A percentile compares a stretch with the other conserved stretches of the same genome.
These are phyloP conservation scores for Leccinum disarticulatum DNA, from an alignment of 768 basidiomycete genomes.

Conservation along the genomic window DNA sequence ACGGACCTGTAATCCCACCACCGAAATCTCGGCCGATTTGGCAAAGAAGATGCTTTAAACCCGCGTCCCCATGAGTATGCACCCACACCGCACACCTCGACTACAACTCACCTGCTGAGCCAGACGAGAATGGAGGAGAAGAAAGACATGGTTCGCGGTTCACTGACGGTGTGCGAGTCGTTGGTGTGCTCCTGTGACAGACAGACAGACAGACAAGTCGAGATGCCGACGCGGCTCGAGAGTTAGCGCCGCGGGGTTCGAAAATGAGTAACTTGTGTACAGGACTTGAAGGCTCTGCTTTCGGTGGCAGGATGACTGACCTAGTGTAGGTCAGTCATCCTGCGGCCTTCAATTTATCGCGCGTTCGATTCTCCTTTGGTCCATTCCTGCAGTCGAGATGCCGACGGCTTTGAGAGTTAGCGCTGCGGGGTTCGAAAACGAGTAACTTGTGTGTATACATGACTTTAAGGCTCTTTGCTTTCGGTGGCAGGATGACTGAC, in stretches of 20 bases:
- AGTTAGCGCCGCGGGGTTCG: constrained; percentile 15
- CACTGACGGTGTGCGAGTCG: background rate
- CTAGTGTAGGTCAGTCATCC: constrained; percentile 3
- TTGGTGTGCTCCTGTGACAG: too few relatives aligned
- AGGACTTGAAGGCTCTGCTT: background rate
- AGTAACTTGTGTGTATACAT: too few relatives aligned
- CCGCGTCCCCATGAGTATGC: background rate
- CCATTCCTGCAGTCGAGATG: background rate
- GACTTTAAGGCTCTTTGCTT: too few relatives aligned
- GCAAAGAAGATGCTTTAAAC: constrained; percentile 74
- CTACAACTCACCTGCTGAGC: constrained; percentile 46
- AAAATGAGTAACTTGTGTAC: constrained; percentile 1
- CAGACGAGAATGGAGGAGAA: constrained; percentile 59
- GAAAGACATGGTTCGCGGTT: constrained; percentile 38
- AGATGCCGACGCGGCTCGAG: background rate
- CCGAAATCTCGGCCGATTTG: constrained; percentile 82
- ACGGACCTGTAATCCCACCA: constrained; percentile 84
- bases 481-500: too few relatives aligned
- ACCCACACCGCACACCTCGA: background rate
- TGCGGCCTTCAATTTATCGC: background rate
- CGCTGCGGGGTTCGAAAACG: too few relatives aligned
- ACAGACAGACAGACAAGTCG: background rate
- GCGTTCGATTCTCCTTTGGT: constrained; percentile 1
- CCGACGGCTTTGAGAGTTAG: too few relatives aligned
- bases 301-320: background rate